Conservation (phyloP, 73 alveolate genomes). For the Paramecium sexaurelia region DNA sequence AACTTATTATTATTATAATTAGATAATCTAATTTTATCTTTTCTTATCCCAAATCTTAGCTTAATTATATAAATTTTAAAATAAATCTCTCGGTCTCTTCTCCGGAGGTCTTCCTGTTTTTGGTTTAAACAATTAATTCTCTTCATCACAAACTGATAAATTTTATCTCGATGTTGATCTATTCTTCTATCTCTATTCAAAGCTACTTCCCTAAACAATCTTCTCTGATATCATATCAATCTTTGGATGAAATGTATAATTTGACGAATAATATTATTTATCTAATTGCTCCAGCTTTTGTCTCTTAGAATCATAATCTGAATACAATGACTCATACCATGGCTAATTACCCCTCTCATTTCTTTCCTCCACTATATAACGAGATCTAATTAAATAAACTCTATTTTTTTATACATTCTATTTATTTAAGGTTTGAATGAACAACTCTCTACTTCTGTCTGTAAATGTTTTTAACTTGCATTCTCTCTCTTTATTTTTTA, state of each 20-base stretch:
- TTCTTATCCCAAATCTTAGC: neutral
- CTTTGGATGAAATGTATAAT: slow-evolving; percentile 43
- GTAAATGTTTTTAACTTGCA: neutral
- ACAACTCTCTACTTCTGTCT: neutral
- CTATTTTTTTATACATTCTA: neutral
- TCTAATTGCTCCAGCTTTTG: neutral
- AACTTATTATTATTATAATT: neutral
- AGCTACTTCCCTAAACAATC: slow-evolving; percentile 37
- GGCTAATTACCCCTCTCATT: neutral
- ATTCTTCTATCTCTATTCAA: slow-evolving; percentile 40
- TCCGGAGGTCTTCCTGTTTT: slow-evolving; percentile 50
- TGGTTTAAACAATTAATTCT: slow-evolving; percentile 30
- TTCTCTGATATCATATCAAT: slow-evolving; percentile 30
- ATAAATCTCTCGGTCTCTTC: neutral
- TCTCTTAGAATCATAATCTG: neutral
- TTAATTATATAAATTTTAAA: neutral
- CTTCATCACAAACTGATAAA: slow-evolving; percentile 26
- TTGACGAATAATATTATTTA: neutral
- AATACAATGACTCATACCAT: slow-evolving; percentile 13
- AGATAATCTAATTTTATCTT: neutral
- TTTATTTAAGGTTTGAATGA: slow-evolving; percentile 7
- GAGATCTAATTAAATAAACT: neutral
- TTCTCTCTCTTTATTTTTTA: neutral
- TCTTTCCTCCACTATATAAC: slow-evolving; percentile 20
- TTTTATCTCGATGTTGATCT: neutral